phyloP scores from a whole-genome alignment of 1,139 yeast genomes.

The Magnusiomyces ingens region DNA sequence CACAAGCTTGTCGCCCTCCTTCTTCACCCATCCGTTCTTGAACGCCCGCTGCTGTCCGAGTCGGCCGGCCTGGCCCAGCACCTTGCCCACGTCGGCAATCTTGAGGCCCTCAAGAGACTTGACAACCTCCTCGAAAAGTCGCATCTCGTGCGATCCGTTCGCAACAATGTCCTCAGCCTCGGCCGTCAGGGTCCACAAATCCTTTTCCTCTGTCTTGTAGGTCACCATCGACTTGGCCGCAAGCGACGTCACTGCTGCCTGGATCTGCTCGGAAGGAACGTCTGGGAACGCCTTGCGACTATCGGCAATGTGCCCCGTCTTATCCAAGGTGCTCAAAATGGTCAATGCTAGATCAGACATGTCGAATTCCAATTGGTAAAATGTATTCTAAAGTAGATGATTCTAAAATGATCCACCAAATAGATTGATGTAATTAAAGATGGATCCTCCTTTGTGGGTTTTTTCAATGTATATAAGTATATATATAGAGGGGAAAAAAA shows the following conservation, averaged over 20 bases:
- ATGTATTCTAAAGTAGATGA: not conserved
- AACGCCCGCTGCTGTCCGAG: slow-evolving; percentile 98
- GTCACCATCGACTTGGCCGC: slow-evolving; percentile 77
- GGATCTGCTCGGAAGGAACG: slow-evolving; percentile 47
- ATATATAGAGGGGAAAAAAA: too few relatives aligned
- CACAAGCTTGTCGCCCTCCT: slow-evolving; percentile 74
- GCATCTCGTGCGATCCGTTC: slow-evolving; percentile 85
- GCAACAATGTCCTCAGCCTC: slow-evolving; percentile 78
- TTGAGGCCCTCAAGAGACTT: slow-evolving; percentile 72
- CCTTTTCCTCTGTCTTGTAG: slow-evolving; percentile 68
- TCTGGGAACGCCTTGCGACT: slow-evolving; percentile 53
- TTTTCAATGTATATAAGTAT: too few relatives aligned
- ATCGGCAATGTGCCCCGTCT: slow-evolving; percentile 54
- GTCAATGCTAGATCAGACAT: slow-evolving; percentile 45
- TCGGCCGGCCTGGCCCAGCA: slow-evolving; percentile 76
- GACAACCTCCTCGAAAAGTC: slow-evolving; percentile 70
- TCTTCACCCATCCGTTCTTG: slow-evolving; percentile 92
- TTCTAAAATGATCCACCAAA: not conserved
- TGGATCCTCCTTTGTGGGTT: too few relatives aligned
- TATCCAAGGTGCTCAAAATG: slow-evolving; percentile 57
- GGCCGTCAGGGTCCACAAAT: slow-evolving; percentile 63
- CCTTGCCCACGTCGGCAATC: slow-evolving; percentile 69
- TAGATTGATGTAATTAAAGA: too few relatives aligned
- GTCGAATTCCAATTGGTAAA: slow-evolving; percentile 1
- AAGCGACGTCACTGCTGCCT: slow-evolving; percentile 79